Percentiles rank a stretch among this genome's conserved stretches.
Evolutionary conservation across 1,284 basidiomycete species (phyloP).

Genomic region (Entoloma clypeatum): DNA sequence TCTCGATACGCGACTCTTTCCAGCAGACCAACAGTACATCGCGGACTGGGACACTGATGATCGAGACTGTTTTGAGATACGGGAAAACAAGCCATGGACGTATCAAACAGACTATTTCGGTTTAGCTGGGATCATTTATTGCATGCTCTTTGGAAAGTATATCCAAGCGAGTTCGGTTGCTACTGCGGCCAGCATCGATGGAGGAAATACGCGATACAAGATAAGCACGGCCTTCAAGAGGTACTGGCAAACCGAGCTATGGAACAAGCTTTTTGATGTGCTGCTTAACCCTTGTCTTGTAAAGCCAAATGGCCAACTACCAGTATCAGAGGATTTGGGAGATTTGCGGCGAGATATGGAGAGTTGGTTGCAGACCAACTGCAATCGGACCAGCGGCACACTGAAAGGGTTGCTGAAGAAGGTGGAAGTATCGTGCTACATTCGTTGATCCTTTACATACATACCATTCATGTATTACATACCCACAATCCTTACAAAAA

Average conservation of each 20-base stretch:
- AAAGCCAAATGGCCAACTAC: slow-evolving; percentile 54
- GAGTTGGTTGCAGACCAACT: slow-evolving; percentile 76
- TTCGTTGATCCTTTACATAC: slow-evolving; percentile 7
- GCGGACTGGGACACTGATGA: slow-evolving; percentile 88
- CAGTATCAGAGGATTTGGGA: slow-evolving; percentile 67
- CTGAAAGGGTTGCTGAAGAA: slow-evolving; percentile 83
- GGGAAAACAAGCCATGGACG: slow-evolving; percentile 82
- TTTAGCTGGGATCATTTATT: slow-evolving; percentile 89
- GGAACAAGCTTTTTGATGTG: slow-evolving; percentile 82
- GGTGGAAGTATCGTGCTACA: slow-evolving; percentile 54
- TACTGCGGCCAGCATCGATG: slow-evolving; percentile 31
- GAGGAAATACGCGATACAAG: slow-evolving; percentile 46
- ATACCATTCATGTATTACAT: slow-evolving; percentile 14
- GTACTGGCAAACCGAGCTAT: slow-evolving; percentile 93
- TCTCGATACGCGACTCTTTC: slow-evolving; percentile 83
- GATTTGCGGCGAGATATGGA: slow-evolving; percentile 80
- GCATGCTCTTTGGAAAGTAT: slow-evolving; percentile 95
- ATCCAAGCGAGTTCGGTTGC: slow-evolving; percentile 68
- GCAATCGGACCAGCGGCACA: slow-evolving; percentile 84
- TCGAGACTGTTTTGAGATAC: slow-evolving; percentile 88
- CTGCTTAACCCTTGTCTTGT: slow-evolving; percentile 77
- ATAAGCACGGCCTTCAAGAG: slow-evolving; percentile 81
- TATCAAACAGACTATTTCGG: slow-evolving; percentile 97
- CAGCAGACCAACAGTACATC: slow-evolving; percentile 73
- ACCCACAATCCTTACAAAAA: slow-evolving; percentile 3